Conservation (phyloP, 83 land plant genomes). For the Thuja plicata region DNA sequence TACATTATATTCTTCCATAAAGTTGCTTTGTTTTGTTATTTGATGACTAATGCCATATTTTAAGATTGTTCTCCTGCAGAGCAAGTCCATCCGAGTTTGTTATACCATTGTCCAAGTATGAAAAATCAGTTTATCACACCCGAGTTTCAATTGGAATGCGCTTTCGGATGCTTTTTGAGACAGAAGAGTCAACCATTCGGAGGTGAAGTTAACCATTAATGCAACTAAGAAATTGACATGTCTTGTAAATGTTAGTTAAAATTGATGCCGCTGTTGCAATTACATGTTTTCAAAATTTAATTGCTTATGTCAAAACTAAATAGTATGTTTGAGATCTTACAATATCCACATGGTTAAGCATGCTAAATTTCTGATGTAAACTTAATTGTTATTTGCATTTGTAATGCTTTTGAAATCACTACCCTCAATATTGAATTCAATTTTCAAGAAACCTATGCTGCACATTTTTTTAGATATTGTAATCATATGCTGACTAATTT, state of each 20-base stretch:
- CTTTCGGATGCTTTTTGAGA: slow-evolving; percentile 92
- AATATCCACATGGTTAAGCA: neutral
- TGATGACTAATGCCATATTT: neutral
- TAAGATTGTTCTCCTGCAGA: slow-evolving; percentile 36
- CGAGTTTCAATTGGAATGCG: slow-evolving; percentile 92
- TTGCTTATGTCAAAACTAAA: neutral
- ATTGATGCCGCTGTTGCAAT: neutral
- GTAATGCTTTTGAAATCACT: neutral
- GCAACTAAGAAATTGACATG: neutral
- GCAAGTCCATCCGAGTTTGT: slow-evolving; percentile 94
- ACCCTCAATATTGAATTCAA: neutral
- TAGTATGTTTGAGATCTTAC: neutral
- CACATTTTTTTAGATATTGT: neutral
- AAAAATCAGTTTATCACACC: slow-evolving; percentile 74
- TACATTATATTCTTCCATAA: neutral
- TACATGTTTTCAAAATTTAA: neutral
- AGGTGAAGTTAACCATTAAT: slow-evolving; percentile 39
- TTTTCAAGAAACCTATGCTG: neutral
- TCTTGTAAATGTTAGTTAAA: neutral
- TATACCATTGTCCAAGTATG: slow-evolving; percentile 76
- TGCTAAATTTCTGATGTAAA: neutral
- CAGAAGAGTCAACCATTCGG: slow-evolving; percentile 83
- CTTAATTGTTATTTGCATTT: neutral
- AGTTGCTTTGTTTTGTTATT: neutral
- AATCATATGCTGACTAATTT: neutral